Base-by-base conservation (phyloP, 768 basidiomycete species). In the Boletus rubroflammeus region DNA sequence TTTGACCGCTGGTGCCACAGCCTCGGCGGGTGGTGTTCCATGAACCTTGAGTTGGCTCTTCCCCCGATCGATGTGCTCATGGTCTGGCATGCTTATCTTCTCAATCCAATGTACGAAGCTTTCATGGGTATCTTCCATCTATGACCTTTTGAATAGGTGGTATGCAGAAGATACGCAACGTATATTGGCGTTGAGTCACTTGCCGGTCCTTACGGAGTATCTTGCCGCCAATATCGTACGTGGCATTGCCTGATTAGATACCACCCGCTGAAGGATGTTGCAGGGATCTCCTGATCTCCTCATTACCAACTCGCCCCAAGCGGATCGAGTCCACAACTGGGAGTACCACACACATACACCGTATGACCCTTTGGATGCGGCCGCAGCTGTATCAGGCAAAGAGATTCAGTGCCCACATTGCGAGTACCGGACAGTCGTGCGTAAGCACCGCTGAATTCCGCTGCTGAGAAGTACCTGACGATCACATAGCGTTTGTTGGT, bases 81-180 rank as follows among this genome's bases (percentile, higher is more conserved):
- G 73, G 74, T 75, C 4, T 74, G 74, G 69, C 75, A 75, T 34
- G 60, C 74, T 6, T 74, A 76, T 58, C 59, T 72, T 28, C 69
- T 75, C 32, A 75, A 74, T 50, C 75, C 75, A 9, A 60, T 65
- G 74, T 72, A 56, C 2, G 47, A 26, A 13, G 10, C 38, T 40
- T 29, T 23, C 17, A 3, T 28, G n/a, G 11, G 17, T 28, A 4
- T 19, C 13, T 7, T 6, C 14, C 2, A 2, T 14, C 17, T 15
- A 10, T 52, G 6, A 50, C 25, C 4, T 31, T 23, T 35, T 29
- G 40, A 4, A 31, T 44, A 68, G 64, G 28, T 67, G 66, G 64
- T 67, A 67, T 49, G 65, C 58, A 1, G 66, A 68, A 44, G 66
- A 67, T 29, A 61, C 50, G 0, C 9, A 19, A 0, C 60, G 36